Percentiles rank a stretch among this genome's conserved stretches.
Evolutionary conservation across 805 yeast species (phyloP).

Genomic region (Lachancea quebecensis): DNA sequence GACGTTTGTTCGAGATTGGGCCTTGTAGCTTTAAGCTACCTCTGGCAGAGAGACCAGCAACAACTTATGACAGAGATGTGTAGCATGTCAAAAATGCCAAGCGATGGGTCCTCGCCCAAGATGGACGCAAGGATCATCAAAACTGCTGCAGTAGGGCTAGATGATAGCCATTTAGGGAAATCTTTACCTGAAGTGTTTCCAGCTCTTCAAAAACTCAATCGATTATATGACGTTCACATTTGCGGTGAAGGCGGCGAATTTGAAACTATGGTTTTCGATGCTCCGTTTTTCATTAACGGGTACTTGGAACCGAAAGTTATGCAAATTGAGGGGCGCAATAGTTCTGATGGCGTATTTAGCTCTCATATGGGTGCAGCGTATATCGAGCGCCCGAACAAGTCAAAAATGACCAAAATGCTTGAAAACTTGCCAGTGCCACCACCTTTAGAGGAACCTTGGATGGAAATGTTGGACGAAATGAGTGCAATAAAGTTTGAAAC

Average conservation of each 20-base stretch:
- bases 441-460: conserved; percentile 21
- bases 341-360: conserved; percentile 64
- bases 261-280: conserved; percentile 86
- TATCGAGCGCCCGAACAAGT: conserved; percentile 32
- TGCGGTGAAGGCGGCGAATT: conserved; percentile 99
- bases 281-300: conserved; percentile 67
- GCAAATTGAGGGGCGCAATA: conserved; percentile 36
- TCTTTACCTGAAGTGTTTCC: conserved; percentile 57
- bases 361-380: conserved; percentile 49
- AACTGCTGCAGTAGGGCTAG: conserved; percentile 88
- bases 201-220: conserved; percentile 48
- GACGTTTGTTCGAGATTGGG: conserved; percentile 74
- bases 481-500: neutral
- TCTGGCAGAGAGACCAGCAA: conserved; percentile 86
- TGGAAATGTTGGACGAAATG: conserved; percentile 7
- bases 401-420: conserved; percentile 19
- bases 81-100: conserved; percentile 21
- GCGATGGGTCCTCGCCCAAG: conserved; percentile 11
- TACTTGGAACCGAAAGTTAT: conserved; percentile 37
- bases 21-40: conserved; percentile 60
- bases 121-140: conserved; percentile 81
- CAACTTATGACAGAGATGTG: conserved; percentile 82
- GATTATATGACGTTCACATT: conserved; percentile 72
- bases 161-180: conserved; percentile 59
- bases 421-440: conserved; percentile 32